Conservation (phyloP, 148 eudicot species). For the Vaccinium vitisidaea region DNA sequence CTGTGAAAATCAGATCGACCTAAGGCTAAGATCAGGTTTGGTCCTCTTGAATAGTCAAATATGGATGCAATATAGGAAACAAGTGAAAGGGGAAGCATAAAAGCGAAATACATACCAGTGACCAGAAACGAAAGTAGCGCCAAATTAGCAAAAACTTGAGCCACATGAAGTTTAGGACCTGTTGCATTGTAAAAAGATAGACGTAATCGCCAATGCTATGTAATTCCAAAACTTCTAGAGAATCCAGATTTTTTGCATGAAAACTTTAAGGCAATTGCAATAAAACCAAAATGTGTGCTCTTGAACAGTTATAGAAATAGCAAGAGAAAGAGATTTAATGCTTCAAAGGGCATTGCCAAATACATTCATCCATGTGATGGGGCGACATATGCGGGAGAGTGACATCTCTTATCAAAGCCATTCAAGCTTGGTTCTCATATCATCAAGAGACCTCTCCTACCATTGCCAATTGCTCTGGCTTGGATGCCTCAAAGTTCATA, state of each 20-base stretch:
- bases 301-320: no score
- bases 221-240: neutral
- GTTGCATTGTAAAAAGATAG: conserved; percentile 19
- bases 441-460: no score
- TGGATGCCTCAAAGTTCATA: no score
- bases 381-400: no score
- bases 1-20: neutral
- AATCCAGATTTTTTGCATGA: neutral
- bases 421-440: no score
- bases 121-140: conserved; percentile 94
- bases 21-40: neutral
- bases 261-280: no score
- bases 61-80: neutral
- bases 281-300: no score
- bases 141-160: conserved; percentile 89
- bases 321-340: no score
- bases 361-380: no score
- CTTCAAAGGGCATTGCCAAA: no score
- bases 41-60: neutral
- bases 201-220: conserved; percentile 6
- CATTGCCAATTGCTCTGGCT: no score
- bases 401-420: no score
- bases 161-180: conserved; percentile 99
- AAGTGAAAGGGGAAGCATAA: neutral
- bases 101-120: conserved; percentile 53